Base-by-base conservation (phyloP, 108 stramenopile species). In the Nannochloropsis oceanica region DNA sequence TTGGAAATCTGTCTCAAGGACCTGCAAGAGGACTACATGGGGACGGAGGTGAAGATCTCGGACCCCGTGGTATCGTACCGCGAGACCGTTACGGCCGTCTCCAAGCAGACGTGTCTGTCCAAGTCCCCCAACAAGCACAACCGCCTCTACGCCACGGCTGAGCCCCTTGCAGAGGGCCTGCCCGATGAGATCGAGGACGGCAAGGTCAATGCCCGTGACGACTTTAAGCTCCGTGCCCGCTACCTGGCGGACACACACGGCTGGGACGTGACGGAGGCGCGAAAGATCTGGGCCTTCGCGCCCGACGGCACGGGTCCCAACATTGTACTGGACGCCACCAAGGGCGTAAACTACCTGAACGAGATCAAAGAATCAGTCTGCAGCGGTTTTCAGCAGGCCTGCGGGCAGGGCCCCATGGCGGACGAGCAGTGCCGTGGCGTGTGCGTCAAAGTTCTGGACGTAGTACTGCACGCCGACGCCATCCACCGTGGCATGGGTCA, bases 121-220 rank as follows among this genome's bases (percentile, higher is more conserved):
- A 99, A 99, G 96, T 98, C 97, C 79, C 96, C 98, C 87, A 99
- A 99, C 97, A 99, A 99, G 94, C 99, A 99, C 95, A 99, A 99
- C 91, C 96, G 99, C 93, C 96, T 99, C 80, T 98, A 97, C 92
- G 91, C 95, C 44, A 94, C 94, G 87, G 97, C 94, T 73, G 92
- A 92, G 83, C 89, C 95, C 34, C 90, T 99, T 50, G 90, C 91
- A 73, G 88, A 93, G 24, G 98, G 97, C 87, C 93, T 99, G 22
- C 93, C 94, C 87, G 93, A 87, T 80, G 98, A 96, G 81, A 96
- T 99, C 90, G 99, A 99, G 90, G 95, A 97, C 80, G 97, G 97
- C 91, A 94, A 94, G 79, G 92, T 98, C 83, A 91, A 83, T 81
- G 89, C 96, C 84, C 93, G 93, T 85, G 93, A 94, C 59, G 98